A percentile compares a stretch with the other conserved stretches of the same genome.
phyloP scores from a whole-genome alignment of 2,329 filamentous ascomycete species.

The Fusarium succisae region DNA sequence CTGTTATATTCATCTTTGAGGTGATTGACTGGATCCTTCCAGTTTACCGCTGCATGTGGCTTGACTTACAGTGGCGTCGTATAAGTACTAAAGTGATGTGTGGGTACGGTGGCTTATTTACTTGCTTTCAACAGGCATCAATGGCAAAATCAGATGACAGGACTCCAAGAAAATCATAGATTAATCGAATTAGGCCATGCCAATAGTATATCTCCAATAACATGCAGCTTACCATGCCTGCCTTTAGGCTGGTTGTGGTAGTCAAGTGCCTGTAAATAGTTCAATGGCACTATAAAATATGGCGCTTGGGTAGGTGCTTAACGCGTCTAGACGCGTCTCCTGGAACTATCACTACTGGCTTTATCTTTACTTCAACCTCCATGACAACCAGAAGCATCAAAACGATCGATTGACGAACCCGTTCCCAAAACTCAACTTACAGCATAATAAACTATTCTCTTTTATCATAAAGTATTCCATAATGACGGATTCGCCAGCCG shows the following conservation, averaged over 20 bases:
- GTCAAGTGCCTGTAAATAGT: neutral
- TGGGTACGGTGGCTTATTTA: neutral
- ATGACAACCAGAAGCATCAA: neutral
- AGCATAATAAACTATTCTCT: neutral
- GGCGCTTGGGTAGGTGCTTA: slow-evolving; percentile 19
- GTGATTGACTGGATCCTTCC: neutral
- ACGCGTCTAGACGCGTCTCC: slow-evolving; percentile 36
- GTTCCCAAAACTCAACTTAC: neutral
- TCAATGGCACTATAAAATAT: neutral
- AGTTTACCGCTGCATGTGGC: neutral
- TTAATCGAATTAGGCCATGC: neutral
- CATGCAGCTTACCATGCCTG: neutral
- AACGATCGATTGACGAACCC: neutral
- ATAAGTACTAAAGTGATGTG: neutral
- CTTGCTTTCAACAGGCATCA: neutral
- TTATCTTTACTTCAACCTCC: neutral
- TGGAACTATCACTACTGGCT: neutral
- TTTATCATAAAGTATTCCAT: neutral
- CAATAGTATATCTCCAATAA: neutral
- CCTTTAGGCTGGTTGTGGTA: neutral
- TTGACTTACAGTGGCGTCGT: neutral
- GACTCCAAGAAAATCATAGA: neutral
- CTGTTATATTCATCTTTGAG: neutral
- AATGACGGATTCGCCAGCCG: slow-evolving; percentile 55
- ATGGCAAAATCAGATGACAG: neutral